These are phyloP conservation scores for Canariomyces notabilis DNA, from an alignment of 2,329 filamentous ascomycete species.

Conservation along the genomic window DNA sequence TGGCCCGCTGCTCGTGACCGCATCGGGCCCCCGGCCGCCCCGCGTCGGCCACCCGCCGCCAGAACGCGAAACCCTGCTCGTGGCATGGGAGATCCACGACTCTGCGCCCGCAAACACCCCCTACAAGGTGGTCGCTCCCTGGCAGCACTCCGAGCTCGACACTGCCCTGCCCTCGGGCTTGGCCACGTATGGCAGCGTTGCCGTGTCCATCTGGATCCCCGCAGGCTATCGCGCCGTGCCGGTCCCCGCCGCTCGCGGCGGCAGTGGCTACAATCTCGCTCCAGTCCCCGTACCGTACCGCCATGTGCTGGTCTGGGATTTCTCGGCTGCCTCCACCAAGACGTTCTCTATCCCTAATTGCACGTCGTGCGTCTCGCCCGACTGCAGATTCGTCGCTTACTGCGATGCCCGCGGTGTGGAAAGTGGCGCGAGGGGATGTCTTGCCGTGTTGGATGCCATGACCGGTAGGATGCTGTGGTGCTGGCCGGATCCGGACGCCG, in stretches of 20 bases:
- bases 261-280: slow-evolving; percentile 31
- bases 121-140: slow-evolving; percentile 34
- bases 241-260: slow-evolving; percentile 24
- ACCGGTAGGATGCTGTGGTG: slow-evolving; percentile 35
- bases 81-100: slow-evolving; percentile 36
- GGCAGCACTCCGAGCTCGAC: slow-evolving; percentile 36
- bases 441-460: slow-evolving; percentile 36
- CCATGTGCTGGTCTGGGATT: slow-evolving; percentile 38
- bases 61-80: slow-evolving; percentile 34
- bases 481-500: slow-evolving; percentile 31
- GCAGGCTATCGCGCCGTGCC: slow-evolving; percentile 34
- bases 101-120: slow-evolving; percentile 28
- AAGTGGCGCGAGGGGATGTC: slow-evolving; percentile 30
- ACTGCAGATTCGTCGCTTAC: slow-evolving; percentile 38
- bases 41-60: slow-evolving; percentile 35
- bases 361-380: slow-evolving; percentile 35
- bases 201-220: slow-evolving; percentile 39
- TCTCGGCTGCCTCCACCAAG: slow-evolving; percentile 33
- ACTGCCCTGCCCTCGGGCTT: slow-evolving; percentile 36
- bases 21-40: slow-evolving; percentile 36
- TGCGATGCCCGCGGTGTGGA: slow-evolving; percentile 33
- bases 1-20: slow-evolving; percentile 35
- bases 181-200: slow-evolving; percentile 34
- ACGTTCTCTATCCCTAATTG: slow-evolving; percentile 38
- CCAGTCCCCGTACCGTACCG: slow-evolving; percentile 31